Base-by-base conservation (phyloP, 2,329 filamentous ascomycete species). In the Metarhizium album region DNA sequence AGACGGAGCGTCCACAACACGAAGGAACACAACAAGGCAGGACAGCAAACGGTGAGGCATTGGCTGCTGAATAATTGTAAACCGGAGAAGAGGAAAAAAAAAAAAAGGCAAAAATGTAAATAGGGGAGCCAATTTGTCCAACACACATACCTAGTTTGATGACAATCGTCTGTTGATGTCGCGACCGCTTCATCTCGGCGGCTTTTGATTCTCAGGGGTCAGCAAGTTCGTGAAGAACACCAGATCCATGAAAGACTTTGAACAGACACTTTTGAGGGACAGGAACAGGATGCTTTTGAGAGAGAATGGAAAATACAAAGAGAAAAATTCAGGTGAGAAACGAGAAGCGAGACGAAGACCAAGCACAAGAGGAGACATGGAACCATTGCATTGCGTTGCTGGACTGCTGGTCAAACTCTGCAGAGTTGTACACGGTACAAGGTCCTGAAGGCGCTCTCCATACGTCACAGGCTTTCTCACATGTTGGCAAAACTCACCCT, bases 101-200 rank as follows among this genome's bases (percentile, higher is more conserved):
- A n/a, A n/a, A n/a, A n/a, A n/a, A n/a, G n/a, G n/a, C n/a, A n/a
- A n/a, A n/a, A n/a, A n/a, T n/a, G n/a, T n/a, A n/a, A 24, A 11
- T 35, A 16, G 16, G 31, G 31, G 31, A 16, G n/a, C 27, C 24
- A 20, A 20, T 24, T 27, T n/a, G 18, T 11, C 20, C 24, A 4
- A 9, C 7, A 48, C 14, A 54, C 77, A 66, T 77, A 93, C 88
- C 88, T 57, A 94, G 79, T 73, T 94, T 94, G 62, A 94, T 91
- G 60, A 94, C 87, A 56, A 93, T 80, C 49, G 65, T 69, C 56
- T 65, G 55, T 45, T 53, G 52, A 40, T 61, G 56, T 57, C 80
- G 84, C 49, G 70, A 68, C 42, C 70, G 73, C 73, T 82, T 87
- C 83, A 86, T 87, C 58, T 67, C 78, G 78, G 69, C 63, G 49